Percentiles rank a stretch among this genome's conserved stretches.
Conservation (phyloP, 129 eudicot species). For the Chrysanthemum seticuspe region DNA sequence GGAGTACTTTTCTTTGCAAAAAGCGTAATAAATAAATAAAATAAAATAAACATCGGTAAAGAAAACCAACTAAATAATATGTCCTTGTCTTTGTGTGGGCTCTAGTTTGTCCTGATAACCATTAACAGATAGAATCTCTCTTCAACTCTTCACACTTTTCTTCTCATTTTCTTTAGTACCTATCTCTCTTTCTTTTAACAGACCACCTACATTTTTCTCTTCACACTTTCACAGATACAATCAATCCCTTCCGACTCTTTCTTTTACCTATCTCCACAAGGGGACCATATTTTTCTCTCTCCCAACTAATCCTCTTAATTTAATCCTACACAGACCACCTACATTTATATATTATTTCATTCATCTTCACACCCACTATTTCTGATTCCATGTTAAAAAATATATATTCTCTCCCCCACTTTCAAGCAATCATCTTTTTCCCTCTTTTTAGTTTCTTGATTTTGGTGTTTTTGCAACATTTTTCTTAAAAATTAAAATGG, state of each 20-base stretch:
- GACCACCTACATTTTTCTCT: no score
- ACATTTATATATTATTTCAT: conserved; percentile 19
- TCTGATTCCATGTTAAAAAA: conserved; percentile 28
- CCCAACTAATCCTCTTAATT: conserved; percentile 47
- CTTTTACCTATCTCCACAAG: conserved; percentile 22
- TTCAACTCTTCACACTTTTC: conserved; percentile 28
- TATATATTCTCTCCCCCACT: conserved; percentile 51
- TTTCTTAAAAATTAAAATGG: conserved; percentile 51
- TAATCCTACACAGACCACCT: conserved; percentile 38
- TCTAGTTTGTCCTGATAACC: conserved; percentile 25
- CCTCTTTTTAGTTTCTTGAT: conserved; percentile 45
- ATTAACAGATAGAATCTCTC: conserved; percentile 29
- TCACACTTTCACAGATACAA: no score
- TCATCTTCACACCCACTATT: conserved; percentile 28
- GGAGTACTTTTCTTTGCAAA: no score
- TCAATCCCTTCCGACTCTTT: neutral
- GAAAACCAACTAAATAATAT: neutral
- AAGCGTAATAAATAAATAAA: neutral
- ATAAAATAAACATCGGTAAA: neutral
- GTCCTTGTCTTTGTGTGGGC: conserved; percentile 26
- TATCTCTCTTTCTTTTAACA: no score
- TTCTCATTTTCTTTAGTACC: conserved; percentile 13
- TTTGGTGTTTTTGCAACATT: conserved; percentile 36
- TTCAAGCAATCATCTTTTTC: conserved; percentile 58
- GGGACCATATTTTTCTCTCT: conserved; percentile 30